Conservation (phyloP, 192 early-diverging fungal species). For the Neocallimastix lanati region DNA sequence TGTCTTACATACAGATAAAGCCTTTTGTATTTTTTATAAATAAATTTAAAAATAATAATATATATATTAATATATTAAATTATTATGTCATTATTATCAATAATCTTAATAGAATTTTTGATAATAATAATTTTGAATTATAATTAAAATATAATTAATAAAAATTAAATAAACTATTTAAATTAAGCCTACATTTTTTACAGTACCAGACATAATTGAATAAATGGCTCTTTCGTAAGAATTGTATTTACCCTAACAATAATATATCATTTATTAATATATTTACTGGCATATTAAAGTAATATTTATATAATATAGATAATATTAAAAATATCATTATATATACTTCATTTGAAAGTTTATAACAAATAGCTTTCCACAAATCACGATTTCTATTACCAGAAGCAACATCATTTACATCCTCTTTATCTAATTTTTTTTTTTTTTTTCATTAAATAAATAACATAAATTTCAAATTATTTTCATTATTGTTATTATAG, state of each 20-base stretch:
- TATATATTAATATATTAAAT: too few relatives aligned
- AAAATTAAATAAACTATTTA: neutral
- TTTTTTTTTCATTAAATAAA: too few relatives aligned
- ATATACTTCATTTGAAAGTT: conserved; percentile 26
- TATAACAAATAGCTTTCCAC: conserved; percentile 44
- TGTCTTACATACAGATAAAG: conserved; percentile 44
- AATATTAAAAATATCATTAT: neutral
- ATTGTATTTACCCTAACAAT: conserved; percentile 20
- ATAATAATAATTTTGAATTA: too few relatives aligned
- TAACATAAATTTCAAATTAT: too few relatives aligned
- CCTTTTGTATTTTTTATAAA: conserved; percentile 15
- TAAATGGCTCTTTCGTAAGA: conserved; percentile 62
- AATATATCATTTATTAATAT: neutral
- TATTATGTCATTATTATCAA: too few relatives aligned
- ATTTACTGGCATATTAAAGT: too few relatives aligned
- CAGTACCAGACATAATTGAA: conserved; percentile 50
- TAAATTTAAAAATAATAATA: too few relatives aligned
- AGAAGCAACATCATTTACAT: conserved; percentile 5
- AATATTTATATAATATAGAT: neutral
- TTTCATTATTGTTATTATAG: too few relatives aligned
- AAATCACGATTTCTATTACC: conserved; percentile 46
- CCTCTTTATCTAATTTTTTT: conserved; percentile 11
- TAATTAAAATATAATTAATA: neutral
- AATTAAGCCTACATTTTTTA: conserved; percentile 32
- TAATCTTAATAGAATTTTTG: too few relatives aligned